These are phyloP conservation scores for Takashimella tepidaria DNA, from an alignment of 1,284 basidiomycete species.

Conservation along the genomic window DNA sequence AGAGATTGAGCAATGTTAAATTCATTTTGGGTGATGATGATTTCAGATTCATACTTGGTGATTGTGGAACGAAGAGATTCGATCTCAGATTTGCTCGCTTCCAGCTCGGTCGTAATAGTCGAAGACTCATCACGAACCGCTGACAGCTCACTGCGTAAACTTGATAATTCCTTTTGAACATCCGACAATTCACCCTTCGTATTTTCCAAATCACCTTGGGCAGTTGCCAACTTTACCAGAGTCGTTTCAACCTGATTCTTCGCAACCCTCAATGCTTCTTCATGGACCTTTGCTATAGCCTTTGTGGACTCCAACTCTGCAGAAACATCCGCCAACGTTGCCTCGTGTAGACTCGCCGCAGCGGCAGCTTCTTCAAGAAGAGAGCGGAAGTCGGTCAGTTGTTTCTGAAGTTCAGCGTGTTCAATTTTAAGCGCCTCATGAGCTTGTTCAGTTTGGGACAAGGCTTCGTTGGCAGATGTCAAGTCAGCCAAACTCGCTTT, in stretches of 20 bases:
- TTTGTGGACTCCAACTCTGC: slow-evolving; percentile 9
- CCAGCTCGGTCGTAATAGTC: neutral
- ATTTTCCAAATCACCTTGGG: neutral
- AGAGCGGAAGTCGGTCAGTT: neutral
- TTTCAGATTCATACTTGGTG: neutral
- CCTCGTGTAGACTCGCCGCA: slow-evolving; percentile 6
- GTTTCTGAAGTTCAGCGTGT: slow-evolving; percentile 3
- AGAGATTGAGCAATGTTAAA: slow-evolving; percentile 1
- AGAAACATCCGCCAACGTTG: slow-evolving; percentile 6
- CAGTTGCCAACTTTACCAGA: neutral
- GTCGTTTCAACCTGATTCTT: neutral
- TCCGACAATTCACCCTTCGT: neutral
- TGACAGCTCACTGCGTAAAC: neutral
- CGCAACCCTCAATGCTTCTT: neutral
- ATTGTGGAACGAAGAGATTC: neutral
- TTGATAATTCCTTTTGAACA: neutral
- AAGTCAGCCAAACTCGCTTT: slow-evolving; percentile 3
- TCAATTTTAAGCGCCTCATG: slow-evolving; percentile 22
- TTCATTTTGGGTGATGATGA: slow-evolving; percentile 6
- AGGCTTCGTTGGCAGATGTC: slow-evolving; percentile 4
- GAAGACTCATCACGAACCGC: slow-evolving; percentile 3
- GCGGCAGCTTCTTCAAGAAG: slow-evolving; percentile 3
- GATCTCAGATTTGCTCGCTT: neutral
- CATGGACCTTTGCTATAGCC: neutral
- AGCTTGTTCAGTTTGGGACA: slow-evolving; percentile 7